A percentile compares a stretch with the other conserved stretches of the same genome.
Evolutionary conservation across 768 basidiomycete species (phyloP).

Genomic region (Leucosporidium yakuticum): DNA sequence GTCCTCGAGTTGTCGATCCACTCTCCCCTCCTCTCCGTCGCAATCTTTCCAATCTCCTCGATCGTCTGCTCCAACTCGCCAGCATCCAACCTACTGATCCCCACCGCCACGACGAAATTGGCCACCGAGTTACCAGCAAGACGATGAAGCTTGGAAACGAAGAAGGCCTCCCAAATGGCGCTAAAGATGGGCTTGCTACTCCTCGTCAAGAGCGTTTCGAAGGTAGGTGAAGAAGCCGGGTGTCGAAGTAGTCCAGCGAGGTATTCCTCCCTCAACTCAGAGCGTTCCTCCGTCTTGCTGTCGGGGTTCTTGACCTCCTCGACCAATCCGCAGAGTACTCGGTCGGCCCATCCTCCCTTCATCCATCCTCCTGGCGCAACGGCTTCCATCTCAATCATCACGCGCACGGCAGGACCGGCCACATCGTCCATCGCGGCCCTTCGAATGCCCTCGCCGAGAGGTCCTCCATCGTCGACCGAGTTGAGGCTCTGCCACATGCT

Average conservation of each 20-base stretch:
- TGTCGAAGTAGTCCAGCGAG: slow-evolving; percentile 75
- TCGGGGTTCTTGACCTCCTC: slow-evolving; percentile 13
- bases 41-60: slow-evolving; percentile 55
- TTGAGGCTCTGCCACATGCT: slow-evolving; percentile 41
- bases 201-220: slow-evolving; percentile 69
- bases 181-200: slow-evolving; percentile 60
- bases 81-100: slow-evolving; percentile 58
- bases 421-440: slow-evolving; percentile 32
- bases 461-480: slow-evolving; percentile 31
- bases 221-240: slow-evolving; percentile 77
- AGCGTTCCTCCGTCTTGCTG: slow-evolving; percentile 49
- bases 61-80: slow-evolving; percentile 55
- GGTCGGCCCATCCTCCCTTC: slow-evolving; percentile 28
- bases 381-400: slow-evolving; percentile 29
- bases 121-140: slow-evolving; percentile 82
- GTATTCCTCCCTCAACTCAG: slow-evolving; percentile 55
- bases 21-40: slow-evolving; percentile 49
- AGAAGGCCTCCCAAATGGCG: slow-evolving; percentile 69
- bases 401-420: slow-evolving; percentile 23
- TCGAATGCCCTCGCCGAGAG: slow-evolving; percentile 23
- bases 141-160: slow-evolving; percentile 61
- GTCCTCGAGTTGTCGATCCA: slow-evolving; percentile 60
- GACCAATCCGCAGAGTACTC: slow-evolving; percentile 28
- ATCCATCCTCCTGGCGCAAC: slow-evolving; percentile 15
- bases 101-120: slow-evolving; percentile 85